Conservation (phyloP, 257 asterid genomes). For the Lithospermum erythrorhizon region DNA sequence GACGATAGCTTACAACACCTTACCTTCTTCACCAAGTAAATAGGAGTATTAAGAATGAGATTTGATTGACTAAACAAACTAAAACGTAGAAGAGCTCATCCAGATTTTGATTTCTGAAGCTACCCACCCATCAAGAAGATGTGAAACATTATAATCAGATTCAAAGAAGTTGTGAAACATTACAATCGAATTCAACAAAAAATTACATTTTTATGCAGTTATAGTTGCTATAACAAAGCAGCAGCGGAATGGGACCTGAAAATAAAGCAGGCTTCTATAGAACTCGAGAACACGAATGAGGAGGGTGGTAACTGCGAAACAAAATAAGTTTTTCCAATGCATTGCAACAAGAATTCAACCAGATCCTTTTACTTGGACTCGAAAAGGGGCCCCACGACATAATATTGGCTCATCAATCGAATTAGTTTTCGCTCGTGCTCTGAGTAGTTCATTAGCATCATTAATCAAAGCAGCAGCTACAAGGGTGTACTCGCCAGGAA, state of each 20-base stretch:
- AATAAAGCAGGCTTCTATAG: neutral
- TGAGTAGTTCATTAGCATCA: constrained; percentile 83
- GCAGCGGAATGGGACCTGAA: neutral
- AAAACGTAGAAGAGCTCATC: too few species aligned
- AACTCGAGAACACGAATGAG: neutral
- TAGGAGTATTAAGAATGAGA: too few species aligned
- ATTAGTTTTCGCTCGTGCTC: constrained; percentile 72
- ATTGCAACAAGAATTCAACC: constrained; percentile 18
- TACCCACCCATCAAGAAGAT: neutral
- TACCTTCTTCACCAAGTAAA: too few species aligned
- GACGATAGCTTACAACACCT: too few species aligned
- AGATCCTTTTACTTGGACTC: constrained; percentile 72
- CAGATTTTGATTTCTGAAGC: neutral
- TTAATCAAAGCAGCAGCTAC: constrained; percentile 87
- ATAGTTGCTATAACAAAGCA: neutral
- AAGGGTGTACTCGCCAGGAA: constrained; percentile 91
- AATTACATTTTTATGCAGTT: neutral
- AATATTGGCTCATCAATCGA: constrained; percentile 72
- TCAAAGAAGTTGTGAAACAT: too few species aligned
- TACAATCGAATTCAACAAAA: neutral
- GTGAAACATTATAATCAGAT: neutral
- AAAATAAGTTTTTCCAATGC: neutral
- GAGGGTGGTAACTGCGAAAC: neutral
- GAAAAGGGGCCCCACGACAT: constrained; percentile 97
- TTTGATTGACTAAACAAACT: too few species aligned